These are phyloP conservation scores for Penicillium cosmopolitanum DNA, from an alignment of 495 filamentous ascomycete species.

Conservation along the genomic window DNA sequence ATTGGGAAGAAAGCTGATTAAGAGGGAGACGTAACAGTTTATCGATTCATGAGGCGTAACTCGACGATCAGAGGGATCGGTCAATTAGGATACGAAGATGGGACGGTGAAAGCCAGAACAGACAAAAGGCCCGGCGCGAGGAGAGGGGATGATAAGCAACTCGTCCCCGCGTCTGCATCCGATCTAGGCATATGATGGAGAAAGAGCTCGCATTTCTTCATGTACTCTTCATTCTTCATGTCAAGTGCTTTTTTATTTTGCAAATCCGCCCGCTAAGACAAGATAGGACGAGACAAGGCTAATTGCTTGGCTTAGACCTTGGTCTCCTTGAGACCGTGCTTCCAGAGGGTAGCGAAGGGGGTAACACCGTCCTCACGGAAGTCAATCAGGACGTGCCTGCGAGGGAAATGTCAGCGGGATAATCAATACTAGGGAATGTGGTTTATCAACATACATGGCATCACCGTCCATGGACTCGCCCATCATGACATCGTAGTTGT, in stretches of 20 bases:
- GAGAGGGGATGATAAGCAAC: constrained; percentile 3
- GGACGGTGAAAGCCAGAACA: constrained; percentile 29
- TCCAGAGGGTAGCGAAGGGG: constrained; percentile 90
- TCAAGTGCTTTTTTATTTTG: constrained; percentile 34
- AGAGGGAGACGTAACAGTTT: constrained; percentile 34
- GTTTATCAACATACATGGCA: constrained; percentile 70
- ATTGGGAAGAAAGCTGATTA: neutral
- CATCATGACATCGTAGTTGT: constrained; percentile 93
- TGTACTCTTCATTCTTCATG: constrained; percentile 31
- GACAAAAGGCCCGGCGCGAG: constrained; percentile 26
- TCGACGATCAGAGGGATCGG: constrained; percentile 35
- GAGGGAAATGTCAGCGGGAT: constrained; percentile 2
- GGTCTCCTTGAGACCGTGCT: constrained; percentile 85
- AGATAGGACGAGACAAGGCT: neutral
- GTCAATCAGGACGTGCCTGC: constrained; percentile 90
- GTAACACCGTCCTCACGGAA: constrained; percentile 96
- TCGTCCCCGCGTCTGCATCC: constrained; percentile 23
- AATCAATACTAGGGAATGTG: neutral
- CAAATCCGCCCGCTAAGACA: constrained; percentile 16
- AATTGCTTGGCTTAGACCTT: constrained; percentile 73
- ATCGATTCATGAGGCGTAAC: constrained; percentile 52
- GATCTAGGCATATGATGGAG: constrained; percentile 13
- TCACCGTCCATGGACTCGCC: constrained; percentile 90
- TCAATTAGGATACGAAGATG: constrained; percentile 42
- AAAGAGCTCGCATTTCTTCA: constrained; percentile 26